Percentiles rank a stretch among this genome's conserved stretches.
These are phyloP conservation scores for Trichoderma sp. DNA, from an alignment of 2,329 filamentous ascomycete species.

Conservation along the genomic window DNA sequence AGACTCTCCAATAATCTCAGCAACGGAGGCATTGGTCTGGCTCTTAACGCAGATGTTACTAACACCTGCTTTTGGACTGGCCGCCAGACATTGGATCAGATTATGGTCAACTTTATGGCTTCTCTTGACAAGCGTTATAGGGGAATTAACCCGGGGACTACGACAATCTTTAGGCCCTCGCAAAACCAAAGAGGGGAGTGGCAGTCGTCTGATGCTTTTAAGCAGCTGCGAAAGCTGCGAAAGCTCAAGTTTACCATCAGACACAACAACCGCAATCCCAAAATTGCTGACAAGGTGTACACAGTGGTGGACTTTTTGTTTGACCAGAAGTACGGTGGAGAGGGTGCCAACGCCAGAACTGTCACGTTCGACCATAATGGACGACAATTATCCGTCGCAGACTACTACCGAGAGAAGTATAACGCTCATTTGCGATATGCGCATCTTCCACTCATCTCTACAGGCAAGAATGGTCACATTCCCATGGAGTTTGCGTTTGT, in stretches of 20 bases:
- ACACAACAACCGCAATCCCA: conserved; percentile 50
- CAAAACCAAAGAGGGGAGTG: conserved; percentile 34
- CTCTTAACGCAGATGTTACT: conserved; percentile 87
- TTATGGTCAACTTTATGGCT: conserved; percentile 44
- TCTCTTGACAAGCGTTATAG: conserved; percentile 39
- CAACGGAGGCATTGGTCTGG: conserved; percentile 64
- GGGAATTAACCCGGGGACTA: conserved; percentile 34
- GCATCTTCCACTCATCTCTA: conserved; percentile 61
- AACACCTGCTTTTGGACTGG: conserved; percentile 85
- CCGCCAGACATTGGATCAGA: conserved; percentile 44
- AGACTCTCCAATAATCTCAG: conserved; percentile 64
- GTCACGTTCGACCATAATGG: conserved; percentile 60
- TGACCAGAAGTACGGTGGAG: conserved; percentile 45
- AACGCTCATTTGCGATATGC: conserved; percentile 52
- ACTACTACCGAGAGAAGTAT: conserved; percentile 64
- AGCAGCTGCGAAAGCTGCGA: conserved; percentile 56
- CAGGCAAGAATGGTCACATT: conserved; percentile 58
- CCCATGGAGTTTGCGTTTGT: conserved; percentile 65
- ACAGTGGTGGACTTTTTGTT: conserved; percentile 58
- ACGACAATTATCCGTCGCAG: conserved; percentile 50
- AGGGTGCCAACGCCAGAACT: conserved; percentile 55
- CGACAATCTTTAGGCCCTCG: conserved; percentile 45
- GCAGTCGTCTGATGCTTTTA: conserved; percentile 56
- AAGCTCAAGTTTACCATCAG: conserved; percentile 61
- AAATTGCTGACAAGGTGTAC: conserved; percentile 51